Evolutionary conservation across 495 filamentous ascomycete genomes (phyloP).

Genomic region (Aspergillus sparsus): DNA sequence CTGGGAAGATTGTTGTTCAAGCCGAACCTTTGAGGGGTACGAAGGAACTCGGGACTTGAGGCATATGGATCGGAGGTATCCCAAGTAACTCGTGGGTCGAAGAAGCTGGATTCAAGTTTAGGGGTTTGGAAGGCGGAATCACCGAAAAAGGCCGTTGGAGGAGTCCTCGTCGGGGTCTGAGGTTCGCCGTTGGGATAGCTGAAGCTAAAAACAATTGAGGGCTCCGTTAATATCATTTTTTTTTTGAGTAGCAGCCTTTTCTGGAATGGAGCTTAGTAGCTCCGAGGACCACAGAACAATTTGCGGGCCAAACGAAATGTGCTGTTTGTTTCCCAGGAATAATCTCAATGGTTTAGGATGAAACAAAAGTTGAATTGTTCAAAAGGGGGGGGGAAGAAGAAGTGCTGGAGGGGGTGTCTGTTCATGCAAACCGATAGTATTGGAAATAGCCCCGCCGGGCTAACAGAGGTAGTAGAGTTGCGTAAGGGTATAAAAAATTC

Average conservation of each 20-base stretch:
- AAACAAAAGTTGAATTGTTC: background rate
- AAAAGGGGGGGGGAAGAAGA: background rate
- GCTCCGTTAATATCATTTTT: conserved; percentile 42
- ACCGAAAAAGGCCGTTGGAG: conserved; percentile 63
- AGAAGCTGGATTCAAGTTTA: conserved; percentile 57
- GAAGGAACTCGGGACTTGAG: conserved; percentile 54
- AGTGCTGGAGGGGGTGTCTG: background rate
- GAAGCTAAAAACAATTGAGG: conserved; percentile 59
- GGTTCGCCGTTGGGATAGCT: conserved; percentile 76
- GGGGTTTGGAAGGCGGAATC: conserved; percentile 68
- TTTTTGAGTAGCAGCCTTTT: conserved; percentile 3
- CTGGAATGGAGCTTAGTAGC: conserved; percentile 17
- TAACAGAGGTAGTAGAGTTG: conserved; percentile 2
- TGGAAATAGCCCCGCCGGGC: conserved; percentile 29
- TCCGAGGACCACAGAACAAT: conserved; percentile 9
- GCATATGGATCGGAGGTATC: conserved; percentile 55
- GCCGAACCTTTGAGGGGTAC: conserved; percentile 50
- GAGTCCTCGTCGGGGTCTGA: conserved; percentile 74
- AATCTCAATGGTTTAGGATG: background rate
- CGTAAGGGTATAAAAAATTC: conserved; percentile 14
- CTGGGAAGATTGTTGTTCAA: conserved; percentile 35
- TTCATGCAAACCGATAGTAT: conserved; percentile 1
- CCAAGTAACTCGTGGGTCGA: conserved; percentile 54
- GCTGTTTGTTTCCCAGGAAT: background rate
- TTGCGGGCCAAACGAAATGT: conserved; percentile 5